Base-by-base conservation (phyloP, 2,329 filamentous ascomycete species). In the Penicillium paneum region DNA sequence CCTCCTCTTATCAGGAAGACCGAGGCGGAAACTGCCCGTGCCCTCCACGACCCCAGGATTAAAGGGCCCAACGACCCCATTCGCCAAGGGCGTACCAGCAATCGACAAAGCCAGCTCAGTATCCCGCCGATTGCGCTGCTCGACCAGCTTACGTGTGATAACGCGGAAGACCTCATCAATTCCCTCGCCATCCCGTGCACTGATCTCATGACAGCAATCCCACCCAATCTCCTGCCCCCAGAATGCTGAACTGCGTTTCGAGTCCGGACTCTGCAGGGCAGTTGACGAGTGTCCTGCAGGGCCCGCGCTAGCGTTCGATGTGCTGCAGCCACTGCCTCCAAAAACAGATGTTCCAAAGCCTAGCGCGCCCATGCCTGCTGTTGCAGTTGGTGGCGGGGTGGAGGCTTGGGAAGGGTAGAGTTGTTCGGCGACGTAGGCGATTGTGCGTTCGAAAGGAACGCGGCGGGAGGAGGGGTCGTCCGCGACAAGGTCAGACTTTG, bases 131-230 rank as follows among this genome's bases (percentile, higher is more conserved):
- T 79, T 79, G 40, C 80, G 77, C 67, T 93, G 83, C 76, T 97
- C 93, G 5, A 87, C 85, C 17, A 88, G 75, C 75, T 96, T 96
- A 66, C 95, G 80, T 8, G 92, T 94, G 42, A 91, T 88, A 26
- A 96, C 90, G 1, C 93, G 83, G 66, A 97, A 97, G 0, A 99
- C 91, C 74, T 97, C 94, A 65, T 97, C 94, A 17, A 99, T 92
- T 17, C 93, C 93, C 78, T 97, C 92, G 53, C 92, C 92, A 67
- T 88, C 91, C 78, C 95, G 93, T 44, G 93, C 92, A 64, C 87
- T 92, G 68, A 99, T 93, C 77, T 99, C 94, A 73, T 97, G 94
- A 72, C 93, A 97, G 59, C 91, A 95, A 67, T 97, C 92, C 92
- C 93, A 97, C 49, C 92, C 91, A 6, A 91, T 86, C 69, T 97